phyloP scores from a whole-genome alignment of 805 yeast genomes.

The Suhomyces xylopsoci region DNA sequence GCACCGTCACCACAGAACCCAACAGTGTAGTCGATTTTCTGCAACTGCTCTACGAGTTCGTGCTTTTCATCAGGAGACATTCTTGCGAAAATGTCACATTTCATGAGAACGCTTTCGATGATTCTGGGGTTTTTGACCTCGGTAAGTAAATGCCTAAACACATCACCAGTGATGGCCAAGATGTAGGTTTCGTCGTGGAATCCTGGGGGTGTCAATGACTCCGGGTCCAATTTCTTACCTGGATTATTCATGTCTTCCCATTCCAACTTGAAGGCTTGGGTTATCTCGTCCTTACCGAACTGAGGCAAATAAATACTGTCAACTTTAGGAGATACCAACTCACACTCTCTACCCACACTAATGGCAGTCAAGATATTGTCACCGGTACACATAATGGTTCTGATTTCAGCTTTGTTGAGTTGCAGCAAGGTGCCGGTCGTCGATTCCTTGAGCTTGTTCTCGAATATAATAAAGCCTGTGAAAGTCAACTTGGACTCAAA shows the following conservation, averaged over 20 bases:
- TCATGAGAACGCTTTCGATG: conserved; percentile 61
- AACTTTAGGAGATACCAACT: conserved; percentile 48
- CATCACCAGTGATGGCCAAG: conserved; percentile 89
- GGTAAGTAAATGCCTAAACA: conserved; percentile 73
- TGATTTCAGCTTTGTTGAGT: conserved; percentile 63
- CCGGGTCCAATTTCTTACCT: conserved; percentile 55
- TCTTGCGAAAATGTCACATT: conserved; percentile 80
- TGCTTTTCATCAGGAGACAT: conserved; percentile 99
- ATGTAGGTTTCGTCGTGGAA: conserved; percentile 46
- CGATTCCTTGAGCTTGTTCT: conserved; percentile 76
- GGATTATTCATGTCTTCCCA: conserved; percentile 73
- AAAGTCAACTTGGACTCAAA: conserved; percentile 71
- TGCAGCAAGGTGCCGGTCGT: conserved; percentile 60
- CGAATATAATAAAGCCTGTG: conserved; percentile 87
- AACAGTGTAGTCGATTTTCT: conserved; percentile 81
- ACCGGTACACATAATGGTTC: conserved; percentile 97
- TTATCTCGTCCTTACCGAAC: conserved; percentile 38
- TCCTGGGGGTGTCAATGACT: conserved; percentile 52
- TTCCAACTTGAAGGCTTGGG: conserved; percentile 38
- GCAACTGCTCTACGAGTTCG: conserved; percentile 86
- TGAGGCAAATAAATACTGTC: conserved; percentile 52
- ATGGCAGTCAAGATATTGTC: conserved; percentile 93
- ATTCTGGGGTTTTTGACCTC: conserved; percentile 40
- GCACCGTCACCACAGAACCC: conserved; percentile 99
- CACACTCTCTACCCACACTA: conserved; percentile 87